Base-by-base conservation (phyloP, 2,329 filamentous ascomycete species). In the Exophiala lecanii-corni region DNA sequence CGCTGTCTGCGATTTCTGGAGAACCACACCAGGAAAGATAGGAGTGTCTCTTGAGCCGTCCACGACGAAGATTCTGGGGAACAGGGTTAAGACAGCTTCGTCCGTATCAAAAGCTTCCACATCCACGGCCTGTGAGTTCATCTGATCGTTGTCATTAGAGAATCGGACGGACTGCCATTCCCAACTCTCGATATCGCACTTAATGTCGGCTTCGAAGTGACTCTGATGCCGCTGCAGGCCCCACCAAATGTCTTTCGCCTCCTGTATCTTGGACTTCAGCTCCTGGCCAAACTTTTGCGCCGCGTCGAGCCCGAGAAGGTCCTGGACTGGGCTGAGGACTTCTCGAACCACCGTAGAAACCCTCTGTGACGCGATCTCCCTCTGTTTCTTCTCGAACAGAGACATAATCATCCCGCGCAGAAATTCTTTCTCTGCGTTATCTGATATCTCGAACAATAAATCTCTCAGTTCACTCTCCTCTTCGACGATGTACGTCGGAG, bases 291-390 rank as follows among this genome's bases (percentile, higher is more conserved):
- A 32, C 30, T 13, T 32, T 32, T 32, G 30, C n/a, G 30, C 30
- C 5, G 30, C 30, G 30, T 32, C n/a, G 30, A 32, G 30, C 30
- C 30, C 30, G 30, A 32, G 30, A 32, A 32, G 30, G 30, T 32
- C 30, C 30, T 32, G 5, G 30, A 32, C 30, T 32, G 30, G 30
- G 30, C 30, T 32, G 30, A 32, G 30, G 5, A 32, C 30, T 32
- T 32, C 30, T 13, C 30, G 30, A 6, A 32, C 30, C 30, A 32
- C 30, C 30, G 5, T 32, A 32, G 30, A 32, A 32, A 32, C 30
- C 30, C 30, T 32, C n/a, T 32, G 5, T 13, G 30, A 13, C n/a
- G 30, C 5, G n/a, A 32, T 32, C 30, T 32, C 30, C 30, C 30
- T 32, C 30, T 32, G 30, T 13, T 13, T 32, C n/a, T 5, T 32